Evolutionary conservation across 768 basidiomycete genomes (phyloP), one percentile per base, ranked within the genome.

Genomic region (Boletellus sp.): DNA sequence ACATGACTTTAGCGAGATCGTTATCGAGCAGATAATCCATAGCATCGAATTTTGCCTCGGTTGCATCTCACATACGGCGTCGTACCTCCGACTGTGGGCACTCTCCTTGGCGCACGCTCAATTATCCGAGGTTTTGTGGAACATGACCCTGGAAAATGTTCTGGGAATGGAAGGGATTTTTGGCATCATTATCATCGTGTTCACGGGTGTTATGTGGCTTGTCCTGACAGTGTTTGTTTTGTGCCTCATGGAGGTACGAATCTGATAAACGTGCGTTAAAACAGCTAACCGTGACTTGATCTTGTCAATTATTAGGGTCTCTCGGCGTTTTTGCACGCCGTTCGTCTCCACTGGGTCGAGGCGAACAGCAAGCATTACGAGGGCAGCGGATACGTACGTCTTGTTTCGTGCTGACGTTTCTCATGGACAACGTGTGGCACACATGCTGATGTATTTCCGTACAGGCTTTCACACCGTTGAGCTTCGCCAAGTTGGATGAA

Each of bases 31-130:
- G 69, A 77, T 96, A 54, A 99, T 99, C 63, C 96, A 98, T 71
- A 95, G 94, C 22, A 97, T 99, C 70, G 96, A 99, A 73, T 99
- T 98, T 72, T 99, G 96, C 66, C 83, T 99, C 31, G 96, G 95
- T 7, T 97, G 95, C 69, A 97, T 97, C 62, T 98, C 95, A 55
- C 95, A 97, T 69, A 98, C 95, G 1, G 91, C 91, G 12, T 92
- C 89, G 15, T 91, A 90, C 70, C 80, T 93, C 42, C 88, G 95
- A 65, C 77, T 99, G 34, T 98, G 95, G 95, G 96, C 96, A 17
- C 80, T 99, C 7, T 99, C 96, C 22, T 80, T 99, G 45, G 96
- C 96, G 11, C 96, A 99, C 72, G 93, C 96, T 17, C 96, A 98
- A 71, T 76, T 99, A 16, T 95, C 93, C 34, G 94, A 94, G 68